Evolutionary conservation across 805 yeast genomes (phyloP).

Genomic region (Saturnispora quitensis): DNA sequence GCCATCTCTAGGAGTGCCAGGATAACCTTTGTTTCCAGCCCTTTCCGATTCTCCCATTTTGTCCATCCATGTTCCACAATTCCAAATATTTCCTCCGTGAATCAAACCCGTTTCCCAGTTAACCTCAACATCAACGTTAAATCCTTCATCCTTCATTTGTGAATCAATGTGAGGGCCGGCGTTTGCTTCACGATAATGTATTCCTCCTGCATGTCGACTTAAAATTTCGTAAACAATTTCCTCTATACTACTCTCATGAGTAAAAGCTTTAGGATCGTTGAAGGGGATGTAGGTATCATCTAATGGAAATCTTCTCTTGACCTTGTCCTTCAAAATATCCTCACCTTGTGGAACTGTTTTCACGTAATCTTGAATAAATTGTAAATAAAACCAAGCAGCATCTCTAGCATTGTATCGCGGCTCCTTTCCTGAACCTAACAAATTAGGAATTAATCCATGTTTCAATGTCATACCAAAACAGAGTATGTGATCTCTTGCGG

Average conservation of each 20-base stretch:
- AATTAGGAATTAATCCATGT: slow-evolving; percentile 91
- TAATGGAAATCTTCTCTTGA: slow-evolving; percentile 69
- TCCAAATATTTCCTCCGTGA: slow-evolving; percentile 84
- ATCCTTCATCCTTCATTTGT: slow-evolving; percentile 90
- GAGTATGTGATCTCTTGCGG: slow-evolving; percentile 72
- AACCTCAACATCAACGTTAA: slow-evolving; percentile 68
- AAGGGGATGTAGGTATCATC: slow-evolving; percentile 70
- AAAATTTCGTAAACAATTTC: slow-evolving; percentile 79
- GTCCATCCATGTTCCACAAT: slow-evolving; percentile 99
- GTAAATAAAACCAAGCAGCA: slow-evolving; percentile 92
- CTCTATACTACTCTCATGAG: slow-evolving; percentile 56
- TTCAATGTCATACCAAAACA: slow-evolving; percentile 86
- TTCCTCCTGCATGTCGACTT: slow-evolving; percentile 82
- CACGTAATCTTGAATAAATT: slow-evolving; percentile 80
- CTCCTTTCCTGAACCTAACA: slow-evolving; percentile 85
- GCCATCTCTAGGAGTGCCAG: slow-evolving; percentile 97
- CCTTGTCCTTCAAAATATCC: slow-evolving; percentile 57
- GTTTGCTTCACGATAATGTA: slow-evolving; percentile 85
- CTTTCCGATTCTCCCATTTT: slow-evolving; percentile 92
- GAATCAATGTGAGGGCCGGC: slow-evolving; percentile 85
- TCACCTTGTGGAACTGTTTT: slow-evolving; percentile 59
- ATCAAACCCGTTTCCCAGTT: slow-evolving; percentile 88
- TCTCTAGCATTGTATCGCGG: slow-evolving; percentile 96
- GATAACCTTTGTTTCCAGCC: slow-evolving; percentile 83
- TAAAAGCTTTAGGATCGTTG: slow-evolving; percentile 69